Base-by-base conservation (phyloP, 163 green algal species). In the Chloroidium sp. region DNA sequence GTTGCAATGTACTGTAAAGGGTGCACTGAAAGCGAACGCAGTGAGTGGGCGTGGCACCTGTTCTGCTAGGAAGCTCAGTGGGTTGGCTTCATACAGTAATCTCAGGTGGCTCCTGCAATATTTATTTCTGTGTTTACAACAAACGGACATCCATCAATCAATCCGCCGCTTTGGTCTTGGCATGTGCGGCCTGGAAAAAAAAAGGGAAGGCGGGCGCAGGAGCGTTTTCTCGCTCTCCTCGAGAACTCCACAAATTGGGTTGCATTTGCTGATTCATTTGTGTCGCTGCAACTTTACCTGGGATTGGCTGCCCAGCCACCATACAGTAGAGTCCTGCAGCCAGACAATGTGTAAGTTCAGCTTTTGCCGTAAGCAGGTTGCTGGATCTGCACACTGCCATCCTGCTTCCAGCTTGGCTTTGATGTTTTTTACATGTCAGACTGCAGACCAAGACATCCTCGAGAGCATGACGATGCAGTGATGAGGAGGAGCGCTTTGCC, bases 271-370 rank as follows among this genome's bases (percentile, higher is more conserved):
- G 36, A 36, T 36, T 36, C 36, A 36, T 36, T 36, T 36, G 36
- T 36, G 36, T 36, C 6, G 64, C 6, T 10, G 64, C 6, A 6
- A 72, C 6, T 10, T 3, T 67, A 69, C 13, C 88, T 78, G 14
- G 88, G 88, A 75, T 92, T 92, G 62, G 79, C 82, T 12, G 83
- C 84, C 77, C 83, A 81, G 0, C 88, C 88, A 62, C 88, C 88
- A 69, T 90, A 86, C 61, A 81, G 57, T 59, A 92, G 69, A 3
- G 88, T 92, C 61, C 88, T 85, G 80, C 76, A 75, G 57, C 1
- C 6, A 72, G 64, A n/a, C 64, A 72, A 72, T 10, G 36, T 36
- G 36, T 36, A 36, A 36, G 36, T 36, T 36, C 36, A 36, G 36
- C 36, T 36, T 36, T 36, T 36, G 36, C 36, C 36, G 36, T 36